Conservation (phyloP, 768 basidiomycete genomes). For the Trametes gibbosa region DNA sequence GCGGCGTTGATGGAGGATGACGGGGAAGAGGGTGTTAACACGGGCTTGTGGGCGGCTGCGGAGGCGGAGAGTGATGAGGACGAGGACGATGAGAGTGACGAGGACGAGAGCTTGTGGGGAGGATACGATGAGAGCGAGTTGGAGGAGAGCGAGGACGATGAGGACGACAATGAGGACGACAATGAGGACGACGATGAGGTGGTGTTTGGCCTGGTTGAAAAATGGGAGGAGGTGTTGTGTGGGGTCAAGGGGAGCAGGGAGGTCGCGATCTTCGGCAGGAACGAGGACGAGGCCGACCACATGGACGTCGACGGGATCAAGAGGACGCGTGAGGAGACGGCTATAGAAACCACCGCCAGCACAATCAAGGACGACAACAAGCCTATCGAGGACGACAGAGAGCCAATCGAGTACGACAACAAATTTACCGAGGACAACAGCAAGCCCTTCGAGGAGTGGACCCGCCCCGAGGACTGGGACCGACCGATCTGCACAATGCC, state of each 20-base stretch:
- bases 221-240: not conserved
- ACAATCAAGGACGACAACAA: no score
- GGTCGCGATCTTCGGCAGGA: not conserved
- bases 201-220: not conserved
- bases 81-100: not conserved
- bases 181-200: not conserved
- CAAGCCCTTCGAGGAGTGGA: not conserved
- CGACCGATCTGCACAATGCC: not conserved
- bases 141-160: not conserved
- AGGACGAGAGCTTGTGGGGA: not conserved
- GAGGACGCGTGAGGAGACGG: not conserved
- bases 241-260: not conserved
- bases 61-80: not conserved
- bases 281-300: slow-evolving; percentile 2
- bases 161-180: not conserved
- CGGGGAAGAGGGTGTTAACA: not conserved
- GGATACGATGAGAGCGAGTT: not conserved
- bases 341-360: no score
- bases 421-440: not conserved
- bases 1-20: not conserved
- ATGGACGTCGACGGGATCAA: not conserved
- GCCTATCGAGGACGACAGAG: not conserved
- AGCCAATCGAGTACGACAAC: not conserved
- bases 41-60: not conserved
- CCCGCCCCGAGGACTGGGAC: not conserved